Conservation (phyloP, 331 rosid genomes). For the Prunus yedoensis region DNA sequence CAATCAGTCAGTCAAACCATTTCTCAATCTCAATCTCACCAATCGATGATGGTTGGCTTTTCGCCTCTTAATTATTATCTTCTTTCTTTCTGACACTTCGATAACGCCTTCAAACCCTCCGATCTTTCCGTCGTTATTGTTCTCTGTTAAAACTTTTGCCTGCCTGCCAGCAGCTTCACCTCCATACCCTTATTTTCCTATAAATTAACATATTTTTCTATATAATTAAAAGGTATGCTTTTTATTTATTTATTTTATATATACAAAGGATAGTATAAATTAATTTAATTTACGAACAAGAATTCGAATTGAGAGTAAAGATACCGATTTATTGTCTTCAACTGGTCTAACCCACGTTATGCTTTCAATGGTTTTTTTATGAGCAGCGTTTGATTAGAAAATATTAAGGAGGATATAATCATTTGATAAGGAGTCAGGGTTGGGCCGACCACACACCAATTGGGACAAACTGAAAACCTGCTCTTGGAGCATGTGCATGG, state of each 20-base stretch:
- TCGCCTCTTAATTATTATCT: neutral
- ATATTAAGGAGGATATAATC: too few relatives aligned
- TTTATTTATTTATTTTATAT: too few relatives aligned
- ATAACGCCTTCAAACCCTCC: neutral
- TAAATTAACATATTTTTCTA: too few relatives aligned
- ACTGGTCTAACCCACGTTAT: too few relatives aligned
- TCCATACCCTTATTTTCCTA: too few relatives aligned
- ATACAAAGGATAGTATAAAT: too few relatives aligned
- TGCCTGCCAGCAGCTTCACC: neutral
- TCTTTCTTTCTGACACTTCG: neutral
- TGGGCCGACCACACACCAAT: neutral
- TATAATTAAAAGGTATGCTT: too few relatives aligned
- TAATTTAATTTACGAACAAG: too few relatives aligned
- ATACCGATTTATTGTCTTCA: too few relatives aligned
- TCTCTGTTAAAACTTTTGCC: neutral
- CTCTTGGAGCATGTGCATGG: slow-evolving; percentile 8
- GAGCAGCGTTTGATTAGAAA: too few relatives aligned
- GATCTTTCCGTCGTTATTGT: neutral
- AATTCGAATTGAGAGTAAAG: too few relatives aligned
- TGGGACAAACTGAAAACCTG: neutral
- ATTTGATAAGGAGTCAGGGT: neutral
- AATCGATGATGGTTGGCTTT: neutral
- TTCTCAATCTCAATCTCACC: neutral
- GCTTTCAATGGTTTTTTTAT: too few relatives aligned
- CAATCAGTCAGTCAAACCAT: neutral